Evolutionary conservation across 2,329 filamentous ascomycete species (phyloP).

Genomic region (Diplodia sapinea): DNA sequence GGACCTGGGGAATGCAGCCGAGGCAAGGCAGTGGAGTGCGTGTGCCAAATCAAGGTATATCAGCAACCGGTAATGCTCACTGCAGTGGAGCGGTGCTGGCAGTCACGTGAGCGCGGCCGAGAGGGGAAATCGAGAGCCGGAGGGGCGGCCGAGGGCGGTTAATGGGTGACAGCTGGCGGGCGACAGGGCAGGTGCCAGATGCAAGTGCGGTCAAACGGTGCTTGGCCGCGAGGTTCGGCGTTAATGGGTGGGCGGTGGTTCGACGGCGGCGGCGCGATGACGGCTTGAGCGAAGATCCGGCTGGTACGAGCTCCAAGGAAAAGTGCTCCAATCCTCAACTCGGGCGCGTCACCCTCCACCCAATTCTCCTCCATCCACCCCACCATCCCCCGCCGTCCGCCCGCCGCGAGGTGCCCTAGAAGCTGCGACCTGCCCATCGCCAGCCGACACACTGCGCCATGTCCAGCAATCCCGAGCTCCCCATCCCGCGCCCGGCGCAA

Average conservation of each 20-base stretch:
- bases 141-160: not conserved
- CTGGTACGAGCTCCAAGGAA: conserved; percentile 30
- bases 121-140: conserved; percentile 13
- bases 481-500: conserved; percentile 36
- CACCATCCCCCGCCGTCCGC: conserved; percentile 9
- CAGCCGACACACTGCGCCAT: conserved; percentile 40
- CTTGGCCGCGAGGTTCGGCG: conserved; percentile 26
- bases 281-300: conserved; percentile 28
- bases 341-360: conserved; percentile 26
- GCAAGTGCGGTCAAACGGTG: conserved; percentile 3
- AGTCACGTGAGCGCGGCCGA: conserved; percentile 19
- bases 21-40: conserved; percentile 12
- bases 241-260: conserved; percentile 24
- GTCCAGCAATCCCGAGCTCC: conserved; percentile 47
- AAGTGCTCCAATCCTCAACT: conserved; percentile 26
- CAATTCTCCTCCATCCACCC: conserved; percentile 26
- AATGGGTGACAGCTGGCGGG: not conserved
- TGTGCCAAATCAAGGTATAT: not conserved
- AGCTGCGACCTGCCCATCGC: conserved; percentile 11
- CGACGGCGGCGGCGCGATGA: conserved; percentile 26
- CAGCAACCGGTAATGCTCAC: conserved; percentile 39
- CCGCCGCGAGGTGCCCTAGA: conserved; percentile 1
- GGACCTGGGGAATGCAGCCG: conserved; percentile 33
- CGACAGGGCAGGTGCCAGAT: conserved; percentile 1
- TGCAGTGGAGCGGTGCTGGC: conserved; percentile 1